Evolutionary conservation across 2,329 filamentous ascomycete species (phyloP).

Genomic region (Penicillium sp.): DNA sequence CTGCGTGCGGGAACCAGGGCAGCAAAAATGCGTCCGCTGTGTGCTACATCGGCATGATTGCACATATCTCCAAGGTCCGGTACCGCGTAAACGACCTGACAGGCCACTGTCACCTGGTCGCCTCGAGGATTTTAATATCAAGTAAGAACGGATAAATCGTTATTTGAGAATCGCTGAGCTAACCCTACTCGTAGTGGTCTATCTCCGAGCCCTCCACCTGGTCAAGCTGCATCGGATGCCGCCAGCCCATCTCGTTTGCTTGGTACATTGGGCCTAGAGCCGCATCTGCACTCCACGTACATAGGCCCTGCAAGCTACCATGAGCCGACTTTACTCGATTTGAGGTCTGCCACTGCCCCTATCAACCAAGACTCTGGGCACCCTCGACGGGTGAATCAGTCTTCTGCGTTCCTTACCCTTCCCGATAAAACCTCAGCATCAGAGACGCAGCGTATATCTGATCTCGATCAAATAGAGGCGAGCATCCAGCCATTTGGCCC

Average conservation of each 20-base stretch:
- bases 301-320: conserved; percentile 11
- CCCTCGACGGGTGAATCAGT: conserved; percentile 11
- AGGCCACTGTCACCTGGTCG: neutral
- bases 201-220: neutral
- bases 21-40: conserved; percentile 5
- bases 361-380: neutral
- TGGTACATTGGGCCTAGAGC: conserved; percentile 10
- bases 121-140: neutral
- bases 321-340: conserved; percentile 8
- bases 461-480: conserved; percentile 60
- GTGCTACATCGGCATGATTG: conserved; percentile 6
- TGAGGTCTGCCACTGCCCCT: neutral
- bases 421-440: conserved; percentile 9
- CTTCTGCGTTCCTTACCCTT: neutral
- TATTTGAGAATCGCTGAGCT: neutral
- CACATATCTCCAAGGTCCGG: conserved; percentile 4
- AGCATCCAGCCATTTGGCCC: conserved; percentile 78
- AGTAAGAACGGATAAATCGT: neutral
- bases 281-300: conserved; percentile 11
- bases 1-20: conserved; percentile 1
- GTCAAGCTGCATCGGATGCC: neutral
- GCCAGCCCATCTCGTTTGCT: neutral
- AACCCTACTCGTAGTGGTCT: neutral
- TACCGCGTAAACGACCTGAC: neutral
- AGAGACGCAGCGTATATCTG: conserved; percentile 15